Conservation (phyloP, 2,329 filamentous ascomycete species). For the Mycocentrospora acerina region DNA sequence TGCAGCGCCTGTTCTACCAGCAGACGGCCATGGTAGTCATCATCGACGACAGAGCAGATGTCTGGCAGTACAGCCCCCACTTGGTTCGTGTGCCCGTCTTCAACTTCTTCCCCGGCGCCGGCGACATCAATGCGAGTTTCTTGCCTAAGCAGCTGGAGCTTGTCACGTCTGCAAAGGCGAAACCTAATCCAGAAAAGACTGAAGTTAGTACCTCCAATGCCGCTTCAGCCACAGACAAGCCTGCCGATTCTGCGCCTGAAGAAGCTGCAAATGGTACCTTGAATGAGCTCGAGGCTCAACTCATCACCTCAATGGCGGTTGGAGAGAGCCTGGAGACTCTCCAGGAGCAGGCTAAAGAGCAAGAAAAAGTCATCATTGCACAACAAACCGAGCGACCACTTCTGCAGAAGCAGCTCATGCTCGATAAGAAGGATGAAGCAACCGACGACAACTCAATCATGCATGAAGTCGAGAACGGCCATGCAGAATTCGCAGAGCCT, state of each 20-base stretch:
- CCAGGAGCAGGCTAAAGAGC: slow-evolving; percentile 76
- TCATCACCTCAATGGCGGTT: slow-evolving; percentile 70
- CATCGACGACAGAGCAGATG: slow-evolving; percentile 94
- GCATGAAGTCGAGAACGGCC: slow-evolving; percentile 42
- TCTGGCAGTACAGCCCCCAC: slow-evolving; percentile 92
- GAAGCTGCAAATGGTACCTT: slow-evolving; percentile 47
- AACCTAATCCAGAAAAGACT: slow-evolving; percentile 16
- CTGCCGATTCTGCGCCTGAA: slow-evolving; percentile 16
- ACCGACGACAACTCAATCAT: slow-evolving; percentile 52
- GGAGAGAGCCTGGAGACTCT: slow-evolving; percentile 68
- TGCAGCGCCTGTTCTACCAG: slow-evolving; percentile 89
- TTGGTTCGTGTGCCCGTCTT: slow-evolving; percentile 94
- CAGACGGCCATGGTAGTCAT: slow-evolving; percentile 99
- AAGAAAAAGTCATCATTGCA: slow-evolving; percentile 83
- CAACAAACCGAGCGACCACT: slow-evolving; percentile 88
- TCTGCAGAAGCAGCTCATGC: slow-evolving; percentile 85
- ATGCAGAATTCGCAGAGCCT: slow-evolving; percentile 31
- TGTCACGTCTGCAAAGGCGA: slow-evolving; percentile 26
- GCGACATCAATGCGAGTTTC: slow-evolving; percentile 98
- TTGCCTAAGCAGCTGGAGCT: slow-evolving; percentile 69
- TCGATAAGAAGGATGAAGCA: slow-evolving; percentile 80
- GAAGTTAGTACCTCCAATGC: slow-evolving; percentile 18
- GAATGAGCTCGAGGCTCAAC: slow-evolving; percentile 69
- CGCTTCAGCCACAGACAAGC: slow-evolving; percentile 24
- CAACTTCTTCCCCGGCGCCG: slow-evolving; percentile 97